phyloP scores from a whole-genome alignment of 257 asterid genomes.

The Rauvolfia tetraphylla region DNA sequence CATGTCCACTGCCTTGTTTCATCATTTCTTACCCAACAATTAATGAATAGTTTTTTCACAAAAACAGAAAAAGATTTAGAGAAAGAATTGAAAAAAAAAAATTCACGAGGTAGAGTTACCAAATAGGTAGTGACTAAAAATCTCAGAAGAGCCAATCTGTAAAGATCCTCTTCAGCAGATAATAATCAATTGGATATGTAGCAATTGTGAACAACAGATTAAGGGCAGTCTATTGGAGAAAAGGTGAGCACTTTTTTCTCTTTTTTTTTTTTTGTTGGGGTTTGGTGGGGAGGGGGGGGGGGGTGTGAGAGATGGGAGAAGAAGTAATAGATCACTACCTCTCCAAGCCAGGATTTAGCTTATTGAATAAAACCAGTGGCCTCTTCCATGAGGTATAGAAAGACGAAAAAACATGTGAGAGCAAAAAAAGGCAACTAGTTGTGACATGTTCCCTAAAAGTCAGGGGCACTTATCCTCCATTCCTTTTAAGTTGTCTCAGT shows the following conservation, averaged over 20 bases:
- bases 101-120: neutral
- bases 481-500: neutral
- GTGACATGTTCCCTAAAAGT: neutral
- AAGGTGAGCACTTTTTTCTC: neutral
- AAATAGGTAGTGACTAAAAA: neutral
- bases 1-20: neutral
- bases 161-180: neutral
- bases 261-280: no score
- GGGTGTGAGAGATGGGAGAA: no score
- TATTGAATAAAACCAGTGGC: neutral
- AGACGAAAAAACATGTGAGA: neutral
- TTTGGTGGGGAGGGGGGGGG: neutral
- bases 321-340: neutral
- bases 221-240: neutral
- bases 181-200: neutral
- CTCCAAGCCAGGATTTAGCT: neutral
- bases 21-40: neutral
- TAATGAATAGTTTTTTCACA: neutral
- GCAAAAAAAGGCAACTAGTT: neutral
- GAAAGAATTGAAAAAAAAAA: neutral
- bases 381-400: neutral
- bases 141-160: neutral
- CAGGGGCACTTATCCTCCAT: neutral
- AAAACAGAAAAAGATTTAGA: neutral
- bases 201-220: neutral